phyloP scores from a whole-genome alignment of 164 flowering plant species.

The Euptelea pleiosperma region DNA sequence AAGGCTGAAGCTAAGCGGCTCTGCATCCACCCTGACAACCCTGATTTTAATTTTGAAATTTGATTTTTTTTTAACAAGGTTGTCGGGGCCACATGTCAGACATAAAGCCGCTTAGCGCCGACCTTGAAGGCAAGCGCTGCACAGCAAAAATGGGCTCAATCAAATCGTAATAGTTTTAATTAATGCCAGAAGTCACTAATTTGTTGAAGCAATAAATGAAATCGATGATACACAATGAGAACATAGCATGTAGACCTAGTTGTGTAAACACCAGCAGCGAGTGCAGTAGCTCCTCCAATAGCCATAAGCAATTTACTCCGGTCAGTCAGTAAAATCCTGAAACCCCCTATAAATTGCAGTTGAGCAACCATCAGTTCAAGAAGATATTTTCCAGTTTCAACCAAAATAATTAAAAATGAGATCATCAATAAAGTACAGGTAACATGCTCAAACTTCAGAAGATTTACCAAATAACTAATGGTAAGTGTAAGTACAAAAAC shows the following conservation, averaged over 20 bases:
- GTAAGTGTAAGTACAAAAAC: neutral
- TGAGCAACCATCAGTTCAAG: constrained; percentile 1
- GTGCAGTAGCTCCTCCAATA: constrained; percentile 93
- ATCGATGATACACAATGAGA: neutral
- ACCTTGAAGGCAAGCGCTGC: too few relatives aligned
- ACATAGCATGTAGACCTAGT: constrained; percentile 54
- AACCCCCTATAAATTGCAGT: constrained; percentile 57
- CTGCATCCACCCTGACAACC: too few relatives aligned
- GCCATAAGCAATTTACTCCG: constrained; percentile 73
- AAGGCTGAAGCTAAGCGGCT: too few relatives aligned
- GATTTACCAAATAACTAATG: neutral
- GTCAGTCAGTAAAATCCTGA: constrained; percentile 71
- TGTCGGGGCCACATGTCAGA: too few relatives aligned
- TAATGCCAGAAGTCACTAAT: too few relatives aligned
- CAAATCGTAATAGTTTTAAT: too few relatives aligned
- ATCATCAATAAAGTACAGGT: neutral
- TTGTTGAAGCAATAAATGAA: neutral
- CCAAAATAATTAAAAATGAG: neutral
- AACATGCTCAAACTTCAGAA: neutral
- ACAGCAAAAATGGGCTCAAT: too few relatives aligned
- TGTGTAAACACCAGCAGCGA: constrained; percentile 96
- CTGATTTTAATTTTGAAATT: too few relatives aligned
- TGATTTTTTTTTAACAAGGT: too few relatives aligned
- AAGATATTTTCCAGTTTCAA: neutral
- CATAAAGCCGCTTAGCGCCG: too few relatives aligned